Base-by-base conservation (phyloP, 2,329 filamentous ascomycete genomes). In the Colletotrichum plurivorum region DNA sequence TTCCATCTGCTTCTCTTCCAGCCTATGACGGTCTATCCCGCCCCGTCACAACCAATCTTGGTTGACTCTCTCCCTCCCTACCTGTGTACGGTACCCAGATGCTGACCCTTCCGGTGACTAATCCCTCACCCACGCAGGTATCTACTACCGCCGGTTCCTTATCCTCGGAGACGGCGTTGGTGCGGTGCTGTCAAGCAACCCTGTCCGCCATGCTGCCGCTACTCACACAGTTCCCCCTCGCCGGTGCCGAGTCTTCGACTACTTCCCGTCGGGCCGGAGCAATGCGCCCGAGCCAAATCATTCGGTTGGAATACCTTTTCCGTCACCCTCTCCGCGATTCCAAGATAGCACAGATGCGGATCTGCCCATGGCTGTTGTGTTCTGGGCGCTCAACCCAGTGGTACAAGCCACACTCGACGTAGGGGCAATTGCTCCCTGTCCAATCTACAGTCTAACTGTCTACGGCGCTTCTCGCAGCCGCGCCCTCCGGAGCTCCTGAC, bases 251-350 rank as follows among this genome's bases (percentile, higher is more conserved):
- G 16, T n/a, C 41, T 15, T 43, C 41, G 41, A 6, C 41, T n/a
- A 6, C n/a, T 20, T 20, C 6, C 46, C 20, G 43, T 61, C 58
- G 58, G 58, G 20, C 58, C 58, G 58, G 48, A 43, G 58, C 58
- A 39, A 20, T 25, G 36, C 48, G 18, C 48, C 58, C 48, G 48
- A 53, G 22, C 18, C 20, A 25, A 5, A 18, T 20, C 41, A 0
- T 0, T 31, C 7, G 2, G 12, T 49, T 25, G 45, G 56, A n/a
- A 25, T 39, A 39, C 25, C 43, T 49, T 59, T 49, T 39, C 56
- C 45, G 56, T 59, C 56, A 48, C 56, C n/a, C 22, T n/a, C 43
- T 16, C 41, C 56, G 31, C 31, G 31, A 36, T 36, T 36, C 8
- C 31, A 36, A 36, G 8, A 10, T 10, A 9, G 31, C 27, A 31